Evolutionary conservation across 1,139 yeast genomes (phyloP), one percentile per base, ranked within the genome.

Genomic region (Candida mesenterica): DNA sequence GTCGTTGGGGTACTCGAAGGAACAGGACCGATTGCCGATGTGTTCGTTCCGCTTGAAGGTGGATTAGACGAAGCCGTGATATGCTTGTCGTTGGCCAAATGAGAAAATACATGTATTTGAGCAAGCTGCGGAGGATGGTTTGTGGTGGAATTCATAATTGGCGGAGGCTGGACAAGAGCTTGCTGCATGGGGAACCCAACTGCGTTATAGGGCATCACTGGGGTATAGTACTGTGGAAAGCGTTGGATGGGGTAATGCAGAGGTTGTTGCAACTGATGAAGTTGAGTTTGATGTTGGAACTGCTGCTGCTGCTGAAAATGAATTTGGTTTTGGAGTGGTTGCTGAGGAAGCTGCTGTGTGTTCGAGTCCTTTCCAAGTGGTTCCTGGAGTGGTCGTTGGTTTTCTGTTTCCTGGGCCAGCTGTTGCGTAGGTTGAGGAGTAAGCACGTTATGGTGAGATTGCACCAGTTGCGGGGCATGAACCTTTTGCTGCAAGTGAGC

Each of bases 291-390:
- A 9, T 26, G 39, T 10, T 13, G 40, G 10, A 25, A 33, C 19
- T 39, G 43, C 4, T 37, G 44, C 18, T 41, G 51, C 14, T 28
- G 42, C 5, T 36, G 46, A 13, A 32, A 40, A 16, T 38, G 43
- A 6, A 20, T 30, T 18, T 35, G 46, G 33, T 27, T 45, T 12
- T 30, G 39, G 19, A 33, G 25, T 5, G 19, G 39, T n/a, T 34
- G 42, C 9, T 18, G 32, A 4, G 24, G 32, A 20, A 10, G 36
- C 7, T 18, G 33, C 18, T 28, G 36, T 9, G 9, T 6, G 6
- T 19, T 6, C 22, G 9, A 19, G 9, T 19, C 8, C 22, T 19
- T 9, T n/a, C n/a, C n/a, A n/a, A n/a, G n/a, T n/a, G n/a, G n/a
- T n/a, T 28, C 27, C 8, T 15, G n/a, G 19, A 18, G 36, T 13